These are phyloP conservation scores for Acidomyces sp. DNA, from an alignment of 495 filamentous ascomycete genomes.

Conservation along the genomic window DNA sequence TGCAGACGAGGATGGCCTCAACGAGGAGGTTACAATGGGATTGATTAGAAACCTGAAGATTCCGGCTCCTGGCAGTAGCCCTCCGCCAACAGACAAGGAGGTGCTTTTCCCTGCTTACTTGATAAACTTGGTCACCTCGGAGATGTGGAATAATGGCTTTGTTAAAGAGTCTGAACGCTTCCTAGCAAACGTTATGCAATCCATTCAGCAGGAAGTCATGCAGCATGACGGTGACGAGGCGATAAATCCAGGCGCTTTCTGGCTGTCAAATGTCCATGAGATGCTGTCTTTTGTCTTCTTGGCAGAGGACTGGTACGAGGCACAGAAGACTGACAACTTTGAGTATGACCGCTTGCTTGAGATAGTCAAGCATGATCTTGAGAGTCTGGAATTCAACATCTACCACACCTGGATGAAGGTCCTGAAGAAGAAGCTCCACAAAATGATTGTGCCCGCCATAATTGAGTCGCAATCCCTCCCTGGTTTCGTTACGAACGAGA, in stretches of 20 bases:
- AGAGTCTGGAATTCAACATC: slow-evolving; percentile 99
- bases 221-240: slow-evolving; percentile 94
- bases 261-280: slow-evolving; percentile 98
- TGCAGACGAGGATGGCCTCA: slow-evolving; percentile 86
- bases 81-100: slow-evolving; percentile 91
- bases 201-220: slow-evolving; percentile 98
- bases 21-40: slow-evolving; percentile 91
- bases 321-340: slow-evolving; percentile 97
- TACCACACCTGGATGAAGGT: slow-evolving; percentile 99
- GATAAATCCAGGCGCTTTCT: slow-evolving; percentile 95
- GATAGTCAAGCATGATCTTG: slow-evolving; percentile 97
- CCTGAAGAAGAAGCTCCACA: slow-evolving; percentile 93
- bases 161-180: slow-evolving; percentile 99
- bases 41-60: slow-evolving; percentile 95
- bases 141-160: slow-evolving; percentile 99
- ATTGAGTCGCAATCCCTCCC: slow-evolving; percentile 98
- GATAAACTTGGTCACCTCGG: slow-evolving; percentile 96
- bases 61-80: slow-evolving; percentile 66
- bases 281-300: slow-evolving; percentile 99
- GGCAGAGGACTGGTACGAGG: slow-evolving; percentile 98
- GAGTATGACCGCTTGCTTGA: slow-evolving; percentile 96
- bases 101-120: slow-evolving; percentile 96
- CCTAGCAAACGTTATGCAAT: slow-evolving; percentile 98
- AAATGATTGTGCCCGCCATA: slow-evolving; percentile 99
- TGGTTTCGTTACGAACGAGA: slow-evolving; percentile 97